Conservation (phyloP, 83 land plant genomes). For the Larix sibirica region DNA sequence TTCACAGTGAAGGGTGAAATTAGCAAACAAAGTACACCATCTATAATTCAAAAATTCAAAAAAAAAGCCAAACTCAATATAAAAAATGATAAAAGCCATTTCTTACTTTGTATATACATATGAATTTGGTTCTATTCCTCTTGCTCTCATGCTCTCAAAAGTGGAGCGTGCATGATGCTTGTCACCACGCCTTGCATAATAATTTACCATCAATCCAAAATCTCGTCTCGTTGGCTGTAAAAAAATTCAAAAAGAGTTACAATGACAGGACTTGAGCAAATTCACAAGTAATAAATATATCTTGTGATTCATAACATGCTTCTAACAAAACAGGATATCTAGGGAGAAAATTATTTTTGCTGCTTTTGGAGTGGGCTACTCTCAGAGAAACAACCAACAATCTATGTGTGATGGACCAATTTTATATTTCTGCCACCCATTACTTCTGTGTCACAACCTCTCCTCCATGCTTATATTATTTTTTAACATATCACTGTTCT, state of each 20-base stretch:
- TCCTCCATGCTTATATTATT: not conserved
- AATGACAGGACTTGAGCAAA: not conserved
- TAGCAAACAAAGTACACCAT: not conserved
- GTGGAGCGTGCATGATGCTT: slow-evolving; percentile 91
- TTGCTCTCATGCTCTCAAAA: slow-evolving; percentile 90
- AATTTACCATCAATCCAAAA: slow-evolving; percentile 83
- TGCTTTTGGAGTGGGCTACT: not conserved
- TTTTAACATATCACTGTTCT: not conserved
- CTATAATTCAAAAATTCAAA: not conserved
- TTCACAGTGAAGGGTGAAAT: not conserved
- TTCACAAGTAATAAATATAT: not conserved
- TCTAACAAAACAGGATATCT: not conserved
- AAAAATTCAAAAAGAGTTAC: not conserved
- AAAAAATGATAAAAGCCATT: not conserved
- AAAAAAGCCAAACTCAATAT: not conserved
- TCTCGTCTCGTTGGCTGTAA: slow-evolving; percentile 86
- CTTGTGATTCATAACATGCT: not conserved
- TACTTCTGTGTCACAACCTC: not conserved
- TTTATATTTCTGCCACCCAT: not conserved
- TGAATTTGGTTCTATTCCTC: slow-evolving; percentile 82
- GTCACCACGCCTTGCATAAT: slow-evolving; percentile 91
- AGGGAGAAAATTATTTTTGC: not conserved
- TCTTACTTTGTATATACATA: slow-evolving; percentile 87
- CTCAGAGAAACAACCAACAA: not conserved
- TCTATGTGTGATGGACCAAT: too few relatives aligned